Base-by-base conservation (phyloP, 106 monocot genomes). In the Gastrodia elata region DNA sequence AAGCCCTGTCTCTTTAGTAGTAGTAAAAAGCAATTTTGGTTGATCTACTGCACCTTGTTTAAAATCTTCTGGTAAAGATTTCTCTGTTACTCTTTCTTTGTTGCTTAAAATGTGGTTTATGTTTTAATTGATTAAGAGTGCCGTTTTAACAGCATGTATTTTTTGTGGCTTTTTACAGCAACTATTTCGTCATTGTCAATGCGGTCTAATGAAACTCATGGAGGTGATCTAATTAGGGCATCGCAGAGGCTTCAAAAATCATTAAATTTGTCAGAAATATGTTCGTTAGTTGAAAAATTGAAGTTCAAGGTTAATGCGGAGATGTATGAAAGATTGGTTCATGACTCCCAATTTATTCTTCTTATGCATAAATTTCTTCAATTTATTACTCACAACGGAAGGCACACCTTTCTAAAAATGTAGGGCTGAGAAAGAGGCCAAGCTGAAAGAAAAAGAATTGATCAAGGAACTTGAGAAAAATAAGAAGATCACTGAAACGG, bases 401-500 rank as follows among this genome's bases (percentile, higher is more conserved):
- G n/a, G 11, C 8, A 37, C 14, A n/a, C 13, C 27, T 37, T 67
- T 38, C 8, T 67, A 20, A 37, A 67, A 43, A 56, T n/a, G 48
- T 41, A 97, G 97, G 77, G 84, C 79, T 76, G 87, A 78, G 26
- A 92, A 88, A 72, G 86, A 84, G 73, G 73, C 68, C 49, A 79
- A 73, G 76, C 44, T 87, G 46, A 86, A 82, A 71, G 91, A 82
- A 49, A 93, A 91, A 46, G 93, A 87, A 22, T 5, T 83, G 27
- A 70, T 87, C 30, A 88, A 86, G 70, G 86, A 88, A 79, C 55
- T 74, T 8, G 87, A 82, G 65, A 90, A 48, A 78, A 83, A 56
- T 55, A 85, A 77, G 48, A 71, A 36, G 27, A 76, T 64, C 80
- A 80, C 71, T 8, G 87, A 85, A 80, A 90, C 80, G 78, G 88